phyloP scores from a whole-genome alignment of 2,329 filamentous ascomycete genomes.

The Sarocladium brachiariae region DNA sequence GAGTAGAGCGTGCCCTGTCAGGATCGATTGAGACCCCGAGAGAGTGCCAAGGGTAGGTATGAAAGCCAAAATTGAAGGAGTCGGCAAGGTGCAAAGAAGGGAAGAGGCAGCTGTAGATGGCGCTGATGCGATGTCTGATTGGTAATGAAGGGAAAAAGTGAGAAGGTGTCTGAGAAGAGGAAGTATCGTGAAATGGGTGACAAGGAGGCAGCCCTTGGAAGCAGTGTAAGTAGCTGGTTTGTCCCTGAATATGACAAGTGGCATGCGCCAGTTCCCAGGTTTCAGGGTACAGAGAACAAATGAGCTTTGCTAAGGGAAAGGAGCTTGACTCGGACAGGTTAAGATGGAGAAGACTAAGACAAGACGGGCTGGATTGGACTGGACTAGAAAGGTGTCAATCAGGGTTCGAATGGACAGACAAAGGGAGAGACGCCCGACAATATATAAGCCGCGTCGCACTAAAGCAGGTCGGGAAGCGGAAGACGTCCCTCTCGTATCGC shows the following conservation, averaged over 20 bases:
- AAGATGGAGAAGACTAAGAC: not conserved
- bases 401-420: not conserved
- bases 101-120: too few relatives aligned
- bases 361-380: not conserved
- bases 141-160: not conserved
- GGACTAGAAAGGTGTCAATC: not conserved
- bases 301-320: not conserved
- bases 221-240: not conserved
- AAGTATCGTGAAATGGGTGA: not conserved
- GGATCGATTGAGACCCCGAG: not conserved
- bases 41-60: too few relatives aligned
- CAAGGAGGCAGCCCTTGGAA: not conserved
- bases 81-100: not conserved
- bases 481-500: not conserved
- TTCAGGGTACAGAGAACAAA: not conserved
- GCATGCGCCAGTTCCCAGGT: conserved; percentile 1
- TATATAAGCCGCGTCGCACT: conserved; percentile 5
- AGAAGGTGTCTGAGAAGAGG: not conserved
- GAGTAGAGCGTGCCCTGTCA: not conserved
- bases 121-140: too few relatives aligned
- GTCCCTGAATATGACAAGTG: not conserved
- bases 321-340: not conserved
- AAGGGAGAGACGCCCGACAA: not conserved
- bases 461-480: not conserved
- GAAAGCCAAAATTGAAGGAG: too few relatives aligned